phyloP scores from a whole-genome alignment of 2,329 filamentous ascomycete species.

The Nothomitra cinnamomea region DNA sequence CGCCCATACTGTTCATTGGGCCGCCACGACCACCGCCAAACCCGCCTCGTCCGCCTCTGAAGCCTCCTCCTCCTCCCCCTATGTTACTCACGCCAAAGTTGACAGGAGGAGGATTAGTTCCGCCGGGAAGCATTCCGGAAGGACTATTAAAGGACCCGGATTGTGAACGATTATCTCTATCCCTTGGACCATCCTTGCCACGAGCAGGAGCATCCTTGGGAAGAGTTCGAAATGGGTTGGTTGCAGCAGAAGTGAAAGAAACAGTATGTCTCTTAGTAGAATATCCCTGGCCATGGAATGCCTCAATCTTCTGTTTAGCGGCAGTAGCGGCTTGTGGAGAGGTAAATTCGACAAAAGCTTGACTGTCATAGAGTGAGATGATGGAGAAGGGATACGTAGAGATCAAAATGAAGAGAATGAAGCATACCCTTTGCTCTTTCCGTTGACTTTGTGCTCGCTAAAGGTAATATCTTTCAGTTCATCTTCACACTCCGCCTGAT shows the following conservation, averaged over 20 bases:
- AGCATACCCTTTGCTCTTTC: constrained; percentile 88
- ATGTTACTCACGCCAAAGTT: constrained; percentile 32
- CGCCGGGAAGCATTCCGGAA: constrained; percentile 23
- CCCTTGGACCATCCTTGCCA: constrained; percentile 36
- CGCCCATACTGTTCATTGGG: constrained; percentile 15
- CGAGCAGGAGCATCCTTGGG: constrained; percentile 73
- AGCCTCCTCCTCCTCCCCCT: constrained; percentile 30
- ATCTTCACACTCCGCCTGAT: constrained; percentile 61
- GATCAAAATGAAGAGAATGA: constrained; percentile 1
- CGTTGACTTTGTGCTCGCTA: constrained; percentile 96
- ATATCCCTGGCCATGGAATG: constrained; percentile 33
- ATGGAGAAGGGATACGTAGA: not conserved
- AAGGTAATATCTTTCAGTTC: constrained; percentile 89
- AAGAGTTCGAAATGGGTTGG: constrained; percentile 79
- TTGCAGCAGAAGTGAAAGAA: constrained; percentile 56
- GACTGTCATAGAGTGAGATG: constrained; percentile 23
- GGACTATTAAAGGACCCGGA: constrained; percentile 21
- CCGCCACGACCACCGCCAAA: constrained; percentile 15
- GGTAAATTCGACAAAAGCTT: constrained; percentile 72
- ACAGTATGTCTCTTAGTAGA: constrained; percentile 47
- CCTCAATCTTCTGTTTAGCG: constrained; percentile 66
- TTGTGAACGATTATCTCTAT: constrained; percentile 35
- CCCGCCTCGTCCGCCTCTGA: constrained; percentile 15
- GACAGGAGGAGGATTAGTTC: constrained; percentile 28
- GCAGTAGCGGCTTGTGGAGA: constrained; percentile 74